Evolutionary conservation across 2,329 filamentous ascomycete species (phyloP), one percentile per base, ranked within the genome.

Genomic region (Biscogniauxia sp.): DNA sequence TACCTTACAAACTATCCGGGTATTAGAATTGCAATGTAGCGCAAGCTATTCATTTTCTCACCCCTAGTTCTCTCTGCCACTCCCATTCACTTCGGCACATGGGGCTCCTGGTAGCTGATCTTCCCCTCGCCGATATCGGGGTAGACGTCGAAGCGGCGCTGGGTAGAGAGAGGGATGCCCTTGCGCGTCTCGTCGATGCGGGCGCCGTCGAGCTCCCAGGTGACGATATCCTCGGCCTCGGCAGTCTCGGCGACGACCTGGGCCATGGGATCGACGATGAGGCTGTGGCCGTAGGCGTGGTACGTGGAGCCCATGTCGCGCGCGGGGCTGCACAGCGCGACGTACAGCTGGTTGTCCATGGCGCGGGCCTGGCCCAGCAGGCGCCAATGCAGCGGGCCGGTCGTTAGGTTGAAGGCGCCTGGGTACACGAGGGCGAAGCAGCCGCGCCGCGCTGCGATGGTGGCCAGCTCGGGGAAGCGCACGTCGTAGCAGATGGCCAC

Each of bases 401-500:
- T 99, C 0, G 93, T 97, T 62, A 91, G 82, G 77, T 98, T 99
- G 82, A 99, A 99, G 0, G 95, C 95, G n/a, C 93, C 95, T 0
- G 95, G 95, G 76, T 97, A 98, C 19, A 98, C 75, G 57, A 98
- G 85, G 53, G 92, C 83, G 75, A 99, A 99, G 60, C 88, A 90
- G n/a, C 90, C 93, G 67, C 88, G 87, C 32, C 95, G 84, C 20
- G 94, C 92, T 0, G 94, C 94, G 59, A 98, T 89, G 73, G 87
- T 95, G 2, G 93, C 95, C 11, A 97, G 82, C 78, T 98, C 95
- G 0, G 95, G 94, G 80, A 99, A 99, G 50, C 95, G 92, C 58
- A 99, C 87, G 77, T 99, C 95, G 79, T 99, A 99, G 84, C 95
- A 99, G 73, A 99, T 98, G 32, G 91, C 93, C 3, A 99, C 80